Percentiles rank a stretch among this genome's conserved stretches.
These are phyloP conservation scores for Colletotrichum sp. DNA, from an alignment of 2,329 filamentous ascomycete genomes.

Conservation along the genomic window DNA sequence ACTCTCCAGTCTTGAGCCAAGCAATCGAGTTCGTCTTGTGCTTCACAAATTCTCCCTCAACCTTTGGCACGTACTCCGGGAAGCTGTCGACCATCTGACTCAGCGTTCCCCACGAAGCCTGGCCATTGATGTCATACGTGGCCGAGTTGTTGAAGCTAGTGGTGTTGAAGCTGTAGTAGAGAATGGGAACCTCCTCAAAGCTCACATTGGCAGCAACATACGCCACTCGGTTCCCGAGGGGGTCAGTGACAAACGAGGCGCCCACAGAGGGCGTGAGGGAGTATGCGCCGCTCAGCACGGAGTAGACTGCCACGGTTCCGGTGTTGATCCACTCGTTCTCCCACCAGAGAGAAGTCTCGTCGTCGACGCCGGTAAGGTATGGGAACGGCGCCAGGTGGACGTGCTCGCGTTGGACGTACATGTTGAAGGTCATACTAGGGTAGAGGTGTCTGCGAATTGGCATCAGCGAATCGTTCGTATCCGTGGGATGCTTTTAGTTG, in stretches of 20 bases:
- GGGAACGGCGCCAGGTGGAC: not conserved
- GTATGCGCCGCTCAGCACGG: not conserved
- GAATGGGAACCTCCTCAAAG: not conserved
- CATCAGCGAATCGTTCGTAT: not conserved
- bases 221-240: not conserved
- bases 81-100: conserved; percentile 1
- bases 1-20: not conserved
- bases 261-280: not conserved
- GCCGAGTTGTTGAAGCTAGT: not conserved
- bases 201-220: not conserved
- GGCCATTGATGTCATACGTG: not conserved
- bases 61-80: not conserved
- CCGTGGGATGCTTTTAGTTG: not conserved
- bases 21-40: not conserved
- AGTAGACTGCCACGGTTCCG: not conserved
- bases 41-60: not conserved
- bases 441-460: not conserved
- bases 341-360: not conserved
- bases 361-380: not conserved
- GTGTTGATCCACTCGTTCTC: not conserved
- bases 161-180: not conserved
- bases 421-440: conserved; percentile 9
- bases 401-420: not conserved
- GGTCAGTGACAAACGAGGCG: not conserved
- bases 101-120: conserved; percentile 1